Evolutionary conservation across 164 flowering plant species (phyloP), one percentile per base, ranked within the genome.

Genomic region (Akebia trifoliata): DNA sequence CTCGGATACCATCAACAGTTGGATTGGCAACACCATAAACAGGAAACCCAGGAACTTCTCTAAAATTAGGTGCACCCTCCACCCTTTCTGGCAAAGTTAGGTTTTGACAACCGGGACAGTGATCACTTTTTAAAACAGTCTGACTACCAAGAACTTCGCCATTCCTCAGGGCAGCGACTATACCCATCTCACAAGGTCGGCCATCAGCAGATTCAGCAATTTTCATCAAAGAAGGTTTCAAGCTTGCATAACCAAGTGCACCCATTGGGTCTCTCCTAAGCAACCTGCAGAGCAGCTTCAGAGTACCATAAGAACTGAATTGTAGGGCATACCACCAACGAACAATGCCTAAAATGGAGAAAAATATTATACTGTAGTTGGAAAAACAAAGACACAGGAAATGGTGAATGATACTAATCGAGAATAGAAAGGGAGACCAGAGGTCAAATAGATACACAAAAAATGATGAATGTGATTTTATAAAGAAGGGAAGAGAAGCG

Each of bases 21-120:
- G 98, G 98, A 71, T 86, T 91, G 18, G 95, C 98, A 67, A 91
- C 98, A 65, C 98, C 98, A 83, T 84, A 91, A 59, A 91, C 96
- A n/a, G 98, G 94, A 73, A 91, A 91, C 14, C 95, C 92, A 60
- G 96, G 90, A 72, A 88, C 84, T 71, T 84, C 87, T 72, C 98
- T 75, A 57, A 91, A 91, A 72, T 91, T 91, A 43, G 98, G 98
- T 39, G 96, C 98, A 72, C 98, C 96, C 49, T 91, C 98, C 64
- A 91, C 88, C 63, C 85, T 80, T 71, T 91, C 98, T 3, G 90
- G 89, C 62, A 91, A 76, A 65, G 62, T 72, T 42, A 54, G 52
- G 55, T 78, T 82, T 72, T 91, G 98, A 75, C 98, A 91, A 66
- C 92, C 94, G 64, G 96, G 98, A 69, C 94, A 88, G 63, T 91